phyloP scores from a whole-genome alignment of 805 yeast species.

The Hanseniaspora taiwanica region DNA sequence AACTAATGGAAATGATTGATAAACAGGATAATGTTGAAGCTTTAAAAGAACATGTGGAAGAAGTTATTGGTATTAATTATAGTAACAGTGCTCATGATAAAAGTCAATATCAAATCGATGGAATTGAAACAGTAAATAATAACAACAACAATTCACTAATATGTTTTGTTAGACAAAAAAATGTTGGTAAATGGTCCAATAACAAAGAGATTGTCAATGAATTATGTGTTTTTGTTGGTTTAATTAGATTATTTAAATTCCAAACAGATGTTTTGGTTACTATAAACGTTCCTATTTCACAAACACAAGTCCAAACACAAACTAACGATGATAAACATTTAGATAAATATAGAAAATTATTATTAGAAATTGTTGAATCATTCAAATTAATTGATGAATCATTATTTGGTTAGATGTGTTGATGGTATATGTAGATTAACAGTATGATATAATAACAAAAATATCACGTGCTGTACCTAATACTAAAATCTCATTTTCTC shows the following conservation, averaged over 20 bases:
- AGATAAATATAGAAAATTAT: neutral
- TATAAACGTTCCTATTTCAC: conserved; percentile 39
- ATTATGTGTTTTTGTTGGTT: conserved; percentile 36
- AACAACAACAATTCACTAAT: conserved; percentile 14
- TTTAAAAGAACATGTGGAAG: conserved; percentile 40
- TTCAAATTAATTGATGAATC: conserved; percentile 2
- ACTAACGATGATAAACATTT: too few species aligned
- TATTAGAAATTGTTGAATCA: conserved; percentile 1
- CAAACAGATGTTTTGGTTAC: conserved; percentile 51
- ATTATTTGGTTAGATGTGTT: conserved; percentile 6
- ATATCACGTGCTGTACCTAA: too few species aligned
- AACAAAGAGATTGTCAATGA: conserved; percentile 8
- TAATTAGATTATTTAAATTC: conserved; percentile 38
- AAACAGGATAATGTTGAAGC: conserved; percentile 29
- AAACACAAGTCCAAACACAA: too few species aligned
- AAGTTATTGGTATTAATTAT: conserved; percentile 26
- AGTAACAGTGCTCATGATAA: neutral
- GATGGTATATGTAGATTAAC: too few species aligned
- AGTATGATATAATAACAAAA: too few species aligned
- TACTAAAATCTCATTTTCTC: too few species aligned
- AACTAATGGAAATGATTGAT: conserved; percentile 41
- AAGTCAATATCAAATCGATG: neutral
- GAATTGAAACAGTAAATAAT: neutral
- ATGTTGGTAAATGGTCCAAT: conserved; percentile 8
- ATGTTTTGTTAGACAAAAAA: conserved; percentile 29